Conservation (phyloP, 805 yeast genomes). For the Ogataea sp. region DNA sequence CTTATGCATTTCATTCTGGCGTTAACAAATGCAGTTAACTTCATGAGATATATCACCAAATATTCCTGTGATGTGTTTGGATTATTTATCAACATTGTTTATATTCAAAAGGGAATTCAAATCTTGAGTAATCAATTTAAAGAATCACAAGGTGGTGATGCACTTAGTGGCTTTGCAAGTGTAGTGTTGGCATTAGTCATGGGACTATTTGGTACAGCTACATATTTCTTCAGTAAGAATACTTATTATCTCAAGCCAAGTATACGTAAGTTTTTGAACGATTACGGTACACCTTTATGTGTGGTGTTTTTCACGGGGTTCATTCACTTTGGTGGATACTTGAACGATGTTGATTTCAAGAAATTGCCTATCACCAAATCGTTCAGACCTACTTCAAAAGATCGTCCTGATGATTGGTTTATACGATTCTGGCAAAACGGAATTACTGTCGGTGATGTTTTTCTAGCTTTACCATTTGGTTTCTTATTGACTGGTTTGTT, state of each 20-base stretch:
- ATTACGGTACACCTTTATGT: conserved; percentile 76
- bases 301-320: conserved; percentile 91
- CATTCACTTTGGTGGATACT: conserved; percentile 80
- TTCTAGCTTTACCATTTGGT: conserved; percentile 91
- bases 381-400: conserved; percentile 60
- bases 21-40: conserved; percentile 55
- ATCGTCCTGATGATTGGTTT: conserved; percentile 62
- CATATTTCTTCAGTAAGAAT: conserved; percentile 47
- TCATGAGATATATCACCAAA: conserved; percentile 62
- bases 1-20: conserved; percentile 72
- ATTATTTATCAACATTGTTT: conserved; percentile 78
- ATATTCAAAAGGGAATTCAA: conserved; percentile 86
- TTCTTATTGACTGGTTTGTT: conserved; percentile 74
- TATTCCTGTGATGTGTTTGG: conserved; percentile 94
- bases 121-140: conserved; percentile 66
- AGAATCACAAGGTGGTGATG: conserved; percentile 15
- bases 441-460: conserved; percentile 64
- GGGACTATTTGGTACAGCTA: conserved; percentile 65
- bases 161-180: conserved; percentile 57
- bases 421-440: conserved; percentile 59
- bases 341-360: conserved; percentile 48
- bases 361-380: conserved; percentile 63
- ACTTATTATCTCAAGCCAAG: conserved; percentile 54
- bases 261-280: conserved; percentile 65
- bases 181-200: conserved; percentile 68